Conservation (phyloP, 2,329 filamentous ascomycete species). For the Trichoderma cornu-damae region DNA sequence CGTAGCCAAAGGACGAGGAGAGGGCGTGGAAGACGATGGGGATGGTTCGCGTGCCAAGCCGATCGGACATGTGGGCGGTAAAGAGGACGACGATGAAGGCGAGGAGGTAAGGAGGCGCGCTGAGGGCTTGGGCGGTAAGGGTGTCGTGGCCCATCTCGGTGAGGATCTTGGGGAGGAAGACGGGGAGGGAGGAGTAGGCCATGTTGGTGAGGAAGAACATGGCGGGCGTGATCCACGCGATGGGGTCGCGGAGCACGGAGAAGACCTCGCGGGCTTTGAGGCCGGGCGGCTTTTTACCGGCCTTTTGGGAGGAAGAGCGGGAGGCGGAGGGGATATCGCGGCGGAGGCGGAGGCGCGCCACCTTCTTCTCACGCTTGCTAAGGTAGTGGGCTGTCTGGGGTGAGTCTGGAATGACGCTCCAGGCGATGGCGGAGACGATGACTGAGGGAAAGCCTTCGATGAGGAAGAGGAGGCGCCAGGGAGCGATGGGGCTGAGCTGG, state of each 20-base stretch:
- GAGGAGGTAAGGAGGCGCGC: constrained; percentile 74
- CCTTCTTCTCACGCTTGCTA: constrained; percentile 57
- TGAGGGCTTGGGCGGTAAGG: constrained; percentile 67
- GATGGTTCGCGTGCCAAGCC: constrained; percentile 53
- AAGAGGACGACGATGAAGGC: constrained; percentile 67
- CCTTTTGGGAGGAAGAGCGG: background rate
- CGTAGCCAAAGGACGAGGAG: constrained; percentile 57
- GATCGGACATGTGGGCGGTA: constrained; percentile 69
- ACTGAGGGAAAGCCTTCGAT: constrained; percentile 82
- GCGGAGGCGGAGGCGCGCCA: constrained; percentile 65
- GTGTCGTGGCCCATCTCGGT: constrained; percentile 67
- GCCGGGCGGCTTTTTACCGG: constrained; percentile 27
- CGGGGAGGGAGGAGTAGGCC: constrained; percentile 80
- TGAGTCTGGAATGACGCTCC: constrained; percentile 69
- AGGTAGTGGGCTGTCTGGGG: constrained; percentile 63
- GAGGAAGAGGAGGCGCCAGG: constrained; percentile 82
- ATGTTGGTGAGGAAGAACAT: constrained; percentile 90
- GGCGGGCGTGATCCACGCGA: constrained; percentile 62
- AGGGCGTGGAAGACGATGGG: constrained; percentile 67
- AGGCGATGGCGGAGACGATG: constrained; percentile 67
- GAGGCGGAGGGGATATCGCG: constrained; percentile 37
- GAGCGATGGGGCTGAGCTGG: constrained; percentile 61
- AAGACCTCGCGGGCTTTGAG: constrained; percentile 54
- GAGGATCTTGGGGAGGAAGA: constrained; percentile 80
- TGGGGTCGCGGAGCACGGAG: constrained; percentile 36